Evolutionary conservation across 2,329 filamentous ascomycete genomes (phyloP).

Genomic region (Colletotrichum tropicale): DNA sequence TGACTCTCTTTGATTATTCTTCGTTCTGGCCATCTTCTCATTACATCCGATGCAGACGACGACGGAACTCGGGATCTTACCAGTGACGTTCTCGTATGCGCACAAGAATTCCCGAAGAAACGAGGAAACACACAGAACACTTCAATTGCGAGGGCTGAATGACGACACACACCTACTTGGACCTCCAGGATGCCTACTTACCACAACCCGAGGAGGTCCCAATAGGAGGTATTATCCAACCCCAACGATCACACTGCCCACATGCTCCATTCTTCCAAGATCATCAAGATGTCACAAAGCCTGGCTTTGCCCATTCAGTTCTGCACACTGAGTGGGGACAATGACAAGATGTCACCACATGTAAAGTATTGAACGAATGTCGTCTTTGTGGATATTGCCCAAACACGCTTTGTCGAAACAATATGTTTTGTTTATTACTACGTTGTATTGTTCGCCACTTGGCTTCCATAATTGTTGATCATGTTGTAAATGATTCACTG

Average conservation of each 20-base stretch:
- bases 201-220: no score
- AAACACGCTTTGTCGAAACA: background rate
- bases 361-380: background rate
- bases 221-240: no score
- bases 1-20: background rate
- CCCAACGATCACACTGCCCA: background rate
- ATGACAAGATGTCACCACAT: background rate
- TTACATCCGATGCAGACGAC: background rate
- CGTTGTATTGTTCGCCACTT: background rate
- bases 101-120: accelerated
- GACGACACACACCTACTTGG: no score
- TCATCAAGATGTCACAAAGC: background rate
- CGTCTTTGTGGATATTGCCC: background rate
- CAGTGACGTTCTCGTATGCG: background rate
- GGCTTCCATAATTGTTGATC: background rate
- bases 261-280: background rate
- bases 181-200: no score
- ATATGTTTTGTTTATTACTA: background rate
- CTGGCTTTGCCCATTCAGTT: background rate
- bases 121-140: background rate
- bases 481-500: background rate
- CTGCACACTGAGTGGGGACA: background rate
- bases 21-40: background rate
- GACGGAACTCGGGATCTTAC: background rate
- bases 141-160: no score